These are phyloP conservation scores for Syzygium syzygioides DNA, from an alignment of 441 rosid genomes.

Conservation along the genomic window DNA sequence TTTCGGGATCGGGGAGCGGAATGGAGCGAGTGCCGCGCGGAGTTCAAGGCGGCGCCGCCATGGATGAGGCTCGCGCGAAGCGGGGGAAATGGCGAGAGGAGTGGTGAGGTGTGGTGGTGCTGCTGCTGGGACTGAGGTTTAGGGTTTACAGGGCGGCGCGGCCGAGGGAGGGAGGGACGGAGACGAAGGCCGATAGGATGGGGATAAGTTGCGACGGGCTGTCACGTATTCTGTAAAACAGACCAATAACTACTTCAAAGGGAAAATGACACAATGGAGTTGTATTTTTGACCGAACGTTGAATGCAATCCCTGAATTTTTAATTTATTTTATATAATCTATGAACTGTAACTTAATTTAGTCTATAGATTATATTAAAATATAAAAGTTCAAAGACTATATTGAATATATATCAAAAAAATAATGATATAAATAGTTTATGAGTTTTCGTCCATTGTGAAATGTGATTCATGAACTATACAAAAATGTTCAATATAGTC, in stretches of 20 bases:
- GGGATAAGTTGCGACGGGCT: background rate
- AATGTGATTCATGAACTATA: no score
- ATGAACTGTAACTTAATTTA: fast-evolving
- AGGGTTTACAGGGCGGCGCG: background rate
- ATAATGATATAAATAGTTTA: no score
- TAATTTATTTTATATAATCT: background rate
- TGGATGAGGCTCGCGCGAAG: background rate
- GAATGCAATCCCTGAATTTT: background rate
- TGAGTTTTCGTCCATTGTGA: no score
- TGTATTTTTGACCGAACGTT: no score
- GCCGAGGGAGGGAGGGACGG: background rate
- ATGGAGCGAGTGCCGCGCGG: background rate
- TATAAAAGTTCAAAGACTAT: background rate
- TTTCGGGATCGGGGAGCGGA: background rate
- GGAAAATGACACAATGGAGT: background rate
- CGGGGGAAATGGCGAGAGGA: background rate
- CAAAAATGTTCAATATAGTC: no score
- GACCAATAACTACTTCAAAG: background rate
- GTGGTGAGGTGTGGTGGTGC: background rate
- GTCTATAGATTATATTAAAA: background rate
- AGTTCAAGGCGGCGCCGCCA: background rate
- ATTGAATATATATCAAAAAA: background rate
- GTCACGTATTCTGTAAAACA: background rate
- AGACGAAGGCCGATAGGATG: background rate
- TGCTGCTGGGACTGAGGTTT: background rate